Conservation (phyloP, 805 yeast genomes). For the Suhomyces kilbournensis region DNA sequence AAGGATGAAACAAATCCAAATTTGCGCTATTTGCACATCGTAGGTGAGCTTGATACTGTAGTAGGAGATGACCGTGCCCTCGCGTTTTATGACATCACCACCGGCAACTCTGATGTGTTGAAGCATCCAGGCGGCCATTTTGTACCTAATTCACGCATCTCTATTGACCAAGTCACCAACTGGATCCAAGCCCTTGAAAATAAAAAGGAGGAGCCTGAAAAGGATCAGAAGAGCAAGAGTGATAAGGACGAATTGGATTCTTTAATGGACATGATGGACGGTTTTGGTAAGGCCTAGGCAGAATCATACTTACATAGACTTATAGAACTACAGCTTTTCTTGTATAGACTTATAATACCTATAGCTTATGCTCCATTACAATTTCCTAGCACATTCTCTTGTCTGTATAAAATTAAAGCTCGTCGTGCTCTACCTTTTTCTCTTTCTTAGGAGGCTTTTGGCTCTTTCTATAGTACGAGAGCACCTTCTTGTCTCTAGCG, state of each 20-base stretch:
- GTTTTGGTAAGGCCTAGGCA: constrained; percentile 17
- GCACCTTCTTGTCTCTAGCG: constrained; percentile 28
- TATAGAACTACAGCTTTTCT: not conserved
- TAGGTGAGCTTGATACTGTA: constrained; percentile 85
- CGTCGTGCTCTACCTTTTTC: constrained; percentile 23
- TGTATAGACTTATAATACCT: not conserved
- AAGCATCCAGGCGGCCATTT: constrained; percentile 97
- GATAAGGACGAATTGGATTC: constrained; percentile 28
- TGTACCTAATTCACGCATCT: constrained; percentile 78
- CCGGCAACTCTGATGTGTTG: constrained; percentile 52
- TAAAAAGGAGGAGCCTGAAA: constrained; percentile 11
- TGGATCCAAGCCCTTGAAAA: constrained; percentile 30
- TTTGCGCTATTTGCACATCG: constrained; percentile 57
- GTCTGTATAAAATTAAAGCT: constrained; percentile 13
- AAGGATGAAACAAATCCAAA: constrained; percentile 20
- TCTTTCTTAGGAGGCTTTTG: constrained; percentile 14
- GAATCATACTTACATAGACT: not conserved
- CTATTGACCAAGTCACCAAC: constrained; percentile 38
- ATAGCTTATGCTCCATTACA: too few species aligned
- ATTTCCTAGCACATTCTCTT: too few species aligned
- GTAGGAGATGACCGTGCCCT: constrained; percentile 72
- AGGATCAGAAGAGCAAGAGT: constrained; percentile 12
- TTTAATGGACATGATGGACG: constrained; percentile 40
- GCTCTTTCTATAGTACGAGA: constrained; percentile 29
- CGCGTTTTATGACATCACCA: constrained; percentile 44